Percentiles rank a stretch among this genome's conserved stretches.
Evolutionary conservation across 2,329 filamentous ascomycete species (phyloP).

Genomic region (Colletotrichum phormii): DNA sequence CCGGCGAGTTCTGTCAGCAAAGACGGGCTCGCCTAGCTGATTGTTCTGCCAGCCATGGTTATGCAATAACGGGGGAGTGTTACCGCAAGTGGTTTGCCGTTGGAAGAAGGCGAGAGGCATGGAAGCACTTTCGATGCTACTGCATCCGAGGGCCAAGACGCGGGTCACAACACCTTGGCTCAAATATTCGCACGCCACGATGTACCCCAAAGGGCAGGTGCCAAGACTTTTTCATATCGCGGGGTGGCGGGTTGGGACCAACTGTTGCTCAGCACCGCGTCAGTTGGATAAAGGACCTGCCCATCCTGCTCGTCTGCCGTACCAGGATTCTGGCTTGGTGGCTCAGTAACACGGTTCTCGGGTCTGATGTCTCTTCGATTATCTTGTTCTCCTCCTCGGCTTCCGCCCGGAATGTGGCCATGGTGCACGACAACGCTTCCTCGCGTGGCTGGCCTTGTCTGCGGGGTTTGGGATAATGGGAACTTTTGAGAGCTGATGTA

Average conservation of each 20-base stretch:
- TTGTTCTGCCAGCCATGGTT: background rate
- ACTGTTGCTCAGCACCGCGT: background rate
- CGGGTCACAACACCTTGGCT: constrained; percentile 2
- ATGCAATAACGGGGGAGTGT: constrained; percentile 13
- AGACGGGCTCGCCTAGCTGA: background rate
- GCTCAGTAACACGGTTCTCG: background rate
- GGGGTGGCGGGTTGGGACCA: constrained; percentile 6
- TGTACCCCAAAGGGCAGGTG: constrained; percentile 34
- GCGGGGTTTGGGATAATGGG: background rate
- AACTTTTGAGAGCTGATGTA: background rate
- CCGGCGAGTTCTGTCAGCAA: background rate
- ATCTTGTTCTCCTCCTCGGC: background rate
- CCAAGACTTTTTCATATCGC: constrained; percentile 27
- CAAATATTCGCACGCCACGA: constrained; percentile 6
- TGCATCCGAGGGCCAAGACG: background rate
- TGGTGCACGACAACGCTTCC: background rate
- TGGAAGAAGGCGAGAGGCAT: background rate
- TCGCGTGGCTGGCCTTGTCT: background rate
- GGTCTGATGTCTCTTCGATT: background rate
- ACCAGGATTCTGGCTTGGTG: background rate
- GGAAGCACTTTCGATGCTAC: background rate
- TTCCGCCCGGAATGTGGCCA: background rate
- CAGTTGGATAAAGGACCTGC: constrained; percentile 16
- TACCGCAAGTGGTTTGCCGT: background rate
- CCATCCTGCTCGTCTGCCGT: constrained; percentile 12